phyloP scores from a whole-genome alignment of 306 rosid genomes.

The Rosa multiflora region DNA sequence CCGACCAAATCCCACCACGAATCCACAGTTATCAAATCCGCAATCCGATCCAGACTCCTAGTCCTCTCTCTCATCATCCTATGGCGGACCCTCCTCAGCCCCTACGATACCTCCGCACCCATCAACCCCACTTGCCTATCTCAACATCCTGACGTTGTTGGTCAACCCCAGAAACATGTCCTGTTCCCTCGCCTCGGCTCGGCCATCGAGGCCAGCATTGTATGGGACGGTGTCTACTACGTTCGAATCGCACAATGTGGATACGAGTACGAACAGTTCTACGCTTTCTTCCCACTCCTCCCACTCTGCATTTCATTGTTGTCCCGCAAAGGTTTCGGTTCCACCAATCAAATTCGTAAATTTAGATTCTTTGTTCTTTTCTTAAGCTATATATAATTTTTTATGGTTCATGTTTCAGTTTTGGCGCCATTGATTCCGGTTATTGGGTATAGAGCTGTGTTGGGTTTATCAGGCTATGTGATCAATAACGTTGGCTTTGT shows the following conservation, averaged over 20 bases:
- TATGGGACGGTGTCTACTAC: slow-evolving; percentile 86
- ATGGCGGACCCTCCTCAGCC: slow-evolving; percentile 53
- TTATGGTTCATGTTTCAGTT: slow-evolving; percentile 32
- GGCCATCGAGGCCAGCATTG: slow-evolving; percentile 62
- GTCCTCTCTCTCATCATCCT: slow-evolving; percentile 47
- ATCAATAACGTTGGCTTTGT: slow-evolving; percentile 70
- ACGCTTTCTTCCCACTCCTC: slow-evolving; percentile 85
- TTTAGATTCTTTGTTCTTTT: neutral
- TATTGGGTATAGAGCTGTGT: slow-evolving; percentile 54
- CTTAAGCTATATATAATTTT: neutral
- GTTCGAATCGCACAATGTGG: slow-evolving; percentile 76
- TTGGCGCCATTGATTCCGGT: slow-evolving; percentile 44
- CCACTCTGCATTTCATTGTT: slow-evolving; percentile 56
- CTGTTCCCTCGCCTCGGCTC: slow-evolving; percentile 42
- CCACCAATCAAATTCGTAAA: neutral
- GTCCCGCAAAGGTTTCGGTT: slow-evolving; percentile 42
- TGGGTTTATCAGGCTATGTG: slow-evolving; percentile 64
- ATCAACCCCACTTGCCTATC: slow-evolving; percentile 56
- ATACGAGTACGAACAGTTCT: slow-evolving; percentile 87
- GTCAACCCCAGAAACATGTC: neutral
- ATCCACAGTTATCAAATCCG: slow-evolving; percentile 46
- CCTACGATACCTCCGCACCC: slow-evolving; percentile 87
- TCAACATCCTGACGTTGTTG: neutral
- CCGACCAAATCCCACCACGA: slow-evolving; percentile 21
- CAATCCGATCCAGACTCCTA: slow-evolving; percentile 56